Conservation (phyloP, 2,329 filamentous ascomycete species). For the Pseudogymnoascus sp. region DNA sequence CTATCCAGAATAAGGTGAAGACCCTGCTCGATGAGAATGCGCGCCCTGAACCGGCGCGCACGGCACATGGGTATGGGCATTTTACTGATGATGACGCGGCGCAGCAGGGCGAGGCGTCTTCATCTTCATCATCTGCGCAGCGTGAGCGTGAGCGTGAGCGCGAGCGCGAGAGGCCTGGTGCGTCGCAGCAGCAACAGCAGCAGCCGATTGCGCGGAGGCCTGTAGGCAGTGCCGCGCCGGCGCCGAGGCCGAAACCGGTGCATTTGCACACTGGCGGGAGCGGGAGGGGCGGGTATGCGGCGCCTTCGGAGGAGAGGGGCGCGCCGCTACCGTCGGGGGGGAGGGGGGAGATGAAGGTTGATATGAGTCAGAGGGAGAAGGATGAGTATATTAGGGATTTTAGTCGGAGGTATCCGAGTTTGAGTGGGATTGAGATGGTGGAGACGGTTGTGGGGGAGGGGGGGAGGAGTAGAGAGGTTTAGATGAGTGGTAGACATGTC, state of each 20-base stretch:
- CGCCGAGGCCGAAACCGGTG: slow-evolving; percentile 45
- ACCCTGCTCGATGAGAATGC: slow-evolving; percentile 74
- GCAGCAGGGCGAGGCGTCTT: slow-evolving; percentile 1
- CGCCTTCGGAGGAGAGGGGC: not conserved
- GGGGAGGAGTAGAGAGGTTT: slow-evolving; percentile 7
- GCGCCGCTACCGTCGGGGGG: not conserved
- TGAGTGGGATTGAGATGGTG: slow-evolving; percentile 68
- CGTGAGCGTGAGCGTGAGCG: slow-evolving; percentile 17
- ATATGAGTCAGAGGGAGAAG: slow-evolving; percentile 51
- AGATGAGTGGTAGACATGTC: not conserved
- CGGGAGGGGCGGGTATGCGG: slow-evolving; percentile 23
- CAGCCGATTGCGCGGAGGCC: slow-evolving; percentile 40
- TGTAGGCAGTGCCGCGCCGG: slow-evolving; percentile 28
- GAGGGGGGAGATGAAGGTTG: slow-evolving; percentile 33
- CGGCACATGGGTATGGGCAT: slow-evolving; percentile 82
- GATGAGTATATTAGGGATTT: slow-evolving; percentile 66
- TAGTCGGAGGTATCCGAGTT: slow-evolving; percentile 76
- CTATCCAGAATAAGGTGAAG: slow-evolving; percentile 87
- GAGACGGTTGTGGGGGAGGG: slow-evolving; percentile 24
- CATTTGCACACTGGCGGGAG: slow-evolving; percentile 51
- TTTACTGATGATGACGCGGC: slow-evolving; percentile 57
- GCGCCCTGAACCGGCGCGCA: slow-evolving; percentile 52
- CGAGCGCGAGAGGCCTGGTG: slow-evolving; percentile 15
- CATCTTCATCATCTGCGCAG: slow-evolving; percentile 11
- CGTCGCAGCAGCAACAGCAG: slow-evolving; percentile 21